These are phyloP conservation scores for Coemansia biformis DNA, from an alignment of 192 early-diverging fungal genomes.

Conservation along the genomic window DNA sequence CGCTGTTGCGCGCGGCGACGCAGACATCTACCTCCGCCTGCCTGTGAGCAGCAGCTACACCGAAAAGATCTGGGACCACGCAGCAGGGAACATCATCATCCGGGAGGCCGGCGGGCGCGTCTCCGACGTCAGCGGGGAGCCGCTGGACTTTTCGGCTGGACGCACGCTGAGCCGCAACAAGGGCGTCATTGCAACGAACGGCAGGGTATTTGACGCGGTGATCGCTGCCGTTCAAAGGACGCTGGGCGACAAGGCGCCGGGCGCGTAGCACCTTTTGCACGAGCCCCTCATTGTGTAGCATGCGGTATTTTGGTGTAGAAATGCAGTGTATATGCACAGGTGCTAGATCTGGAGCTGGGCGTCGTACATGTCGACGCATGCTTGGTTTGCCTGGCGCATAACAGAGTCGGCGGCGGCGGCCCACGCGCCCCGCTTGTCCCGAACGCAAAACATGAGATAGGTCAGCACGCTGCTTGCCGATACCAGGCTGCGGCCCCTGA, in stretches of 20 bases:
- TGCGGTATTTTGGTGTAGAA: conserved; percentile 1
- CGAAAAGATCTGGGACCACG: conserved; percentile 99
- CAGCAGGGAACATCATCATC: conserved; percentile 84
- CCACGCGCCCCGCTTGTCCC: conserved; percentile 6
- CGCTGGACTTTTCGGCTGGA: conserved; percentile 85
- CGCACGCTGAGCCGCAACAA: conserved; percentile 77
- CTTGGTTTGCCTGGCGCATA: conserved; percentile 6
- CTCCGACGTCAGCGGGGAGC: conserved; percentile 74
- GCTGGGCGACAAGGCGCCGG: conserved; percentile 7
- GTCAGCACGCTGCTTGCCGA: conserved; percentile 11
- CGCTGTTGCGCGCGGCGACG: conserved; percentile 85
- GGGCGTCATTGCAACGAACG: conserved; percentile 81
- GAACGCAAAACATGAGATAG: conserved; percentile 11
- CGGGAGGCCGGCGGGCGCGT: conserved; percentile 88
- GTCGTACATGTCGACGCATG: conserved; percentile 25
- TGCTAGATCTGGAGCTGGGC: conserved; percentile 6
- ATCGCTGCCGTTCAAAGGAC: conserved; percentile 68
- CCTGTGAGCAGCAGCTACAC: conserved; percentile 74
- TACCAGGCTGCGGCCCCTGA: conserved; percentile 17
- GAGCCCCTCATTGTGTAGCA: too few species aligned
- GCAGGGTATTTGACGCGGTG: conserved; percentile 69
- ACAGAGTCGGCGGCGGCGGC: conserved; percentile 6
- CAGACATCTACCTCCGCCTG: conserved; percentile 85
- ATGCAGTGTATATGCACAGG: not conserved
- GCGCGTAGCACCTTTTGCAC: too few species aligned